A percentile compares a stretch with the other conserved stretches of the same genome.
phyloP scores from a whole-genome alignment of 139 green algal species.

The Chlamydomonas incerta region DNA sequence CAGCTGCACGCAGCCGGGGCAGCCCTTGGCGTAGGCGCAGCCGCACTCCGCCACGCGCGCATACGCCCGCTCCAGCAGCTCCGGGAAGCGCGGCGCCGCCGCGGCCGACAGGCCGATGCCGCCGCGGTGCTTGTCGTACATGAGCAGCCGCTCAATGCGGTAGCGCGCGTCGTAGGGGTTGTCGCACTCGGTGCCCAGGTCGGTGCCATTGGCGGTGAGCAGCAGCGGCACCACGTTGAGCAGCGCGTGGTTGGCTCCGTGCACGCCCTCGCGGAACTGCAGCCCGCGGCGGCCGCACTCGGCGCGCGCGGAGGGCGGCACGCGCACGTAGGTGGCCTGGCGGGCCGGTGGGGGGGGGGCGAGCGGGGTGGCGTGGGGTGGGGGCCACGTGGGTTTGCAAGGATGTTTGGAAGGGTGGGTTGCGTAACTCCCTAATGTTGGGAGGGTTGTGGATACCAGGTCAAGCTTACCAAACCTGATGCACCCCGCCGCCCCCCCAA shows the following conservation, averaged over 20 bases:
- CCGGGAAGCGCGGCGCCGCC: conserved; percentile 71
- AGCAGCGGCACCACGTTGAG: conserved; percentile 90
- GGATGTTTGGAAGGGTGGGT: neutral
- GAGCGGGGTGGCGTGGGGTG: neutral
- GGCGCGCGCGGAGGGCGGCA: conserved; percentile 73
- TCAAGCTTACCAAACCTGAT: too few species aligned
- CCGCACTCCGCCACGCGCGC: conserved; percentile 78
- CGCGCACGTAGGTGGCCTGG: conserved; percentile 82
- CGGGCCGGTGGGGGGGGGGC: too few species aligned
- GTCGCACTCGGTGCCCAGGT: conserved; percentile 74
- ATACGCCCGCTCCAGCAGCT: conserved; percentile 79
- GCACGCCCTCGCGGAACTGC: conserved; percentile 81
- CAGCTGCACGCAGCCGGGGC: conserved; percentile 91
- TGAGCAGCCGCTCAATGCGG: conserved; percentile 86
- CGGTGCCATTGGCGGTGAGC: conserved; percentile 69
- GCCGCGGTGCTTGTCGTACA: conserved; percentile 92
- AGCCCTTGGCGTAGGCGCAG: conserved; percentile 78
- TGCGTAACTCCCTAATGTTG: too few species aligned
- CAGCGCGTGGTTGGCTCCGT: conserved; percentile 91
- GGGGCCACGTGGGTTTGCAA: neutral
- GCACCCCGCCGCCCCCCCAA: too few species aligned
- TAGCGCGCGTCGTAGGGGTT: conserved; percentile 83
- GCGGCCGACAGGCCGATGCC: conserved; percentile 86
- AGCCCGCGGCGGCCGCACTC: conserved; percentile 56
- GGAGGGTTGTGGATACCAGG: too few species aligned